phyloP scores from a whole-genome alignment of 164 flowering plant species.

The Nymphaea thermarum region DNA sequence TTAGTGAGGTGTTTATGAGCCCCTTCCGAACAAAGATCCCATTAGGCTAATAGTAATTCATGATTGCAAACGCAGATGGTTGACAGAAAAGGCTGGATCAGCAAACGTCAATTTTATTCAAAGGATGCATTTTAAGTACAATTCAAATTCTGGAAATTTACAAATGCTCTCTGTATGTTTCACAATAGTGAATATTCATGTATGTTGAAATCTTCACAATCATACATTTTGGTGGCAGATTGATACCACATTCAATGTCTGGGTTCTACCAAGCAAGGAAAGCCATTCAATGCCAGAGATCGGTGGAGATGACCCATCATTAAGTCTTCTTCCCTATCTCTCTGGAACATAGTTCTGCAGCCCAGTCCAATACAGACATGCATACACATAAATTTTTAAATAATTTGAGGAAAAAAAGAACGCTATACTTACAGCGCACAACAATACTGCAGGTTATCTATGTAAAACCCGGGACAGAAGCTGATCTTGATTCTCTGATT shows the following conservation, averaged over 20 bases:
- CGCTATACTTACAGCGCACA: not conserved
- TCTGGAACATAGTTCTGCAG: not conserved
- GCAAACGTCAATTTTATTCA: too few species aligned
- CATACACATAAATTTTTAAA: not conserved
- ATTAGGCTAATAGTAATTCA: too few species aligned
- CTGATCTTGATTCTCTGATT: slow-evolving; percentile 61
- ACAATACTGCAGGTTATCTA: slow-evolving; percentile 55
- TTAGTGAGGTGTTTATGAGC: too few species aligned
- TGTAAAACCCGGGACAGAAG: slow-evolving; percentile 78
- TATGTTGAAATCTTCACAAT: too few species aligned
- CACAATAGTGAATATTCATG: too few species aligned
- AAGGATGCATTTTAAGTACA: too few species aligned
- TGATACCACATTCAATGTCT: slow-evolving; percentile 50
- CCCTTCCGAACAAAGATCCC: too few species aligned
- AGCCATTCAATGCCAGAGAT: slow-evolving; percentile 32
- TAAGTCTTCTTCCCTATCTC: slow-evolving; percentile 22
- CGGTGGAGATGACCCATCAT: slow-evolving; percentile 81
- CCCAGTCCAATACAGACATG: not conserved
- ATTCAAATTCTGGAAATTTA: too few species aligned
- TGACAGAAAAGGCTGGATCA: too few species aligned
- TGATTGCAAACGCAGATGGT: too few species aligned
- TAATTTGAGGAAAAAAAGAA: not conserved
- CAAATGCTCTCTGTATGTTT: too few species aligned
- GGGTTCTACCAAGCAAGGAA: slow-evolving; percentile 52
- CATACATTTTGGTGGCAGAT: slow-evolving; percentile 28